These are phyloP conservation scores for Otatea glauca DNA, from an alignment of 176 grass and related monocot genomes.

Conservation along the genomic window DNA sequence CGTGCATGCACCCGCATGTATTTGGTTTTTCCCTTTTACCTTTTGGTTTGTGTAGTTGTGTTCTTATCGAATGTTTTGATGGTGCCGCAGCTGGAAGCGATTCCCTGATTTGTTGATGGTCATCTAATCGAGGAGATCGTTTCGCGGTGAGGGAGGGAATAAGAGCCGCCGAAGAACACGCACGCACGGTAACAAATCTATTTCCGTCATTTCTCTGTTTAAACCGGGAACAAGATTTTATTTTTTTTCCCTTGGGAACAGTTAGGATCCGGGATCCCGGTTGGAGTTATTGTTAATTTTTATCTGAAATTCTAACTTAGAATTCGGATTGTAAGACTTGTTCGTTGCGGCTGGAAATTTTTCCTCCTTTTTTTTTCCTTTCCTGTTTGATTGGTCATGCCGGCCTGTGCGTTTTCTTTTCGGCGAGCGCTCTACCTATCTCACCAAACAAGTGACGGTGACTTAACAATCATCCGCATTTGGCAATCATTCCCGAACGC, in stretches of 20 bases:
- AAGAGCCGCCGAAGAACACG: slow-evolving; percentile 23
- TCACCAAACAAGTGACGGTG: slow-evolving; percentile 8
- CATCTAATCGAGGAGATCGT: slow-evolving; percentile 45
- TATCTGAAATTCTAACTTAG: background rate
- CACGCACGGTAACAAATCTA: slow-evolving; percentile 6
- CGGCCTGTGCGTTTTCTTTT: background rate
- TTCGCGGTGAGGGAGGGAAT: background rate
- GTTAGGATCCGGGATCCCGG: background rate
- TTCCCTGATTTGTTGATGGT: slow-evolving; percentile 38
- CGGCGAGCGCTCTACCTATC: background rate
- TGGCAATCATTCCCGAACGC: background rate
- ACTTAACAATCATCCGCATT: background rate
- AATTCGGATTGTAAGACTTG: background rate
- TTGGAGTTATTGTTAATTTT: background rate
- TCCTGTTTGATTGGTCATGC: slow-evolving; percentile 17
- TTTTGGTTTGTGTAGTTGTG: background rate
- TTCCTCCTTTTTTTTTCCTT: background rate
- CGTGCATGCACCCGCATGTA: background rate
- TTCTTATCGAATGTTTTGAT: slow-evolving; percentile 5
- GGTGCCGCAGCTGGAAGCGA: background rate
- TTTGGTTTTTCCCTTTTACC: background rate
- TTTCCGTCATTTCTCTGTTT: background rate
- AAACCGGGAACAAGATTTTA: background rate
- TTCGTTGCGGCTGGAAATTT: slow-evolving; percentile 2
- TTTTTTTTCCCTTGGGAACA: background rate